Evolutionary conservation across 2,329 filamentous ascomycete species (phyloP), one percentile per base, ranked within the genome.

Genomic region (Beauveria asiatica): DNA sequence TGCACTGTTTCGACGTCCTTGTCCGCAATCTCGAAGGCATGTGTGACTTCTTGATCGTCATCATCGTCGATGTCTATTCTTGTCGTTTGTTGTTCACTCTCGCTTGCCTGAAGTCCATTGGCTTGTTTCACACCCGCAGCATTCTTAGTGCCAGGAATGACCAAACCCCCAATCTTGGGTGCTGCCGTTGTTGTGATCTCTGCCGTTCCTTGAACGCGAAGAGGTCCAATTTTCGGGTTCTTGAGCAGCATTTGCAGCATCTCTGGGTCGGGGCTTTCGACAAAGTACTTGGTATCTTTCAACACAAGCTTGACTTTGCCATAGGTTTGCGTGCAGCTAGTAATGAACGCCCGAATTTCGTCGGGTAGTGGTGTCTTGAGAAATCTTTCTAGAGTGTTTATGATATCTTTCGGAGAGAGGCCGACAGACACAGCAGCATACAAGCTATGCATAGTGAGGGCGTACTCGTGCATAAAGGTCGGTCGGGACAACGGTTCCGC

Each of bases 271-370:
- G 89, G 87, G 68, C 90, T 97, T 74, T 99, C 94, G 63, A 97
- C 86, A 67, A 89, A 97, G 73, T 96, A 97, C 65, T 90, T 89
- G 64, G 93, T 97, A 68, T 97, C 89, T 73, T 96, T 96, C 64
- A 97, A 75, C 49, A 97, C 94, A 57, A 97, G 83, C 73, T 96
- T 94, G 59, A 97, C 92, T 74, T 97, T 97, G 65, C 94, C 94
- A 70, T 94, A 97, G 57, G 90, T 94, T 64, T 90, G 86, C 6
- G 92, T 96, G 64, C 91, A 94, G 62, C 85, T 85, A 27, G 75
- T 76, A 65, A 93, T 93, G 72, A 93, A 97, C 9, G 84, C 78
- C 63, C 86, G 83, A 63, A 97, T 89, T 52, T 86, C 83, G n/a
- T 89, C 82, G 0, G 93, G 92, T 13, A 97, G 78, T 8, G 89